Evolutionary conservation across 306 rosid species (phyloP).

Genomic region (Quercus mongolica): DNA sequence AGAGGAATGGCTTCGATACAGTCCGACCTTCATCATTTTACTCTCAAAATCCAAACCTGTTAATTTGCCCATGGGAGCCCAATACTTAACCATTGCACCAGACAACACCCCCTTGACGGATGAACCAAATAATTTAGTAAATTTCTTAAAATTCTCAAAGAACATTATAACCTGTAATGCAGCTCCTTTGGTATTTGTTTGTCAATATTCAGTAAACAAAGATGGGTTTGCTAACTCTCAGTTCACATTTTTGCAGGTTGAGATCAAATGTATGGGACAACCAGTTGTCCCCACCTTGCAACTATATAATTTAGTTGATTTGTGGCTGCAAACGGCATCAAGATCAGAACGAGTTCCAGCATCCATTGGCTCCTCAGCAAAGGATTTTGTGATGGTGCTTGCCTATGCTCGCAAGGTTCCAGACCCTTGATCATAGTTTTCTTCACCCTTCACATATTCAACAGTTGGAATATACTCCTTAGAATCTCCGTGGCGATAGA

Average conservation of each 20-base stretch:
- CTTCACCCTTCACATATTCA: constrained; percentile 1
- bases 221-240: not conserved
- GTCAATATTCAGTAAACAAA: not conserved
- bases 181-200: not conserved
- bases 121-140: not conserved
- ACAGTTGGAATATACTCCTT: not conserved
- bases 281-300: constrained; percentile 67
- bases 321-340: constrained; percentile 72
- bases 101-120: not conserved
- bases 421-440: constrained; percentile 37
- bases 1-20: not conserved
- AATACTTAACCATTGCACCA: not conserved
- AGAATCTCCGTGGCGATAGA: constrained; percentile 3
- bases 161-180: not conserved
- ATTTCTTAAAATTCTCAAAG: not conserved
- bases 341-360: constrained; percentile 56
- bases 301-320: constrained; percentile 63
- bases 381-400: constrained; percentile 87
- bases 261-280: constrained; percentile 90
- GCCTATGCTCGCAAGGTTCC: constrained; percentile 65
- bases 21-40: not conserved
- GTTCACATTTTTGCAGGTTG: constrained; percentile 52
- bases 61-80: not conserved
- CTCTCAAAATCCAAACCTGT: not conserved
- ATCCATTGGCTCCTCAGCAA: constrained; percentile 78